Evolutionary conservation across 129 eudicot species (phyloP).

Genomic region (Smallanthus sonchifolius): DNA sequence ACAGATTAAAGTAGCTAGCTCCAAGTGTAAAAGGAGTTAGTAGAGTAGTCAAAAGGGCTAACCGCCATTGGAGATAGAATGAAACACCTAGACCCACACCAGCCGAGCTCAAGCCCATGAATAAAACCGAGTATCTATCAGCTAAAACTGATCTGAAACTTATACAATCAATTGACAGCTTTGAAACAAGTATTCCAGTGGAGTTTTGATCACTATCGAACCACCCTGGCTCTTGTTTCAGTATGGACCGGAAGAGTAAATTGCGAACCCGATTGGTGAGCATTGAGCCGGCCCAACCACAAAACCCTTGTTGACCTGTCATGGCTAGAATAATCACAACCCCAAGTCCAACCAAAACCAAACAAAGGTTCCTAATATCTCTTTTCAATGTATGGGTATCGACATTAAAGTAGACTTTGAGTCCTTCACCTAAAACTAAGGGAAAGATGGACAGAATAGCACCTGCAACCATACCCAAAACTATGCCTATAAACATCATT

Average conservation of each 20-base stretch:
- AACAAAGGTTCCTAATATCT: slow-evolving; percentile 51
- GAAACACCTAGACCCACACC: slow-evolving; percentile 76
- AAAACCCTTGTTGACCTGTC: slow-evolving; percentile 85
- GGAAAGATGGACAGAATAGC: slow-evolving; percentile 77
- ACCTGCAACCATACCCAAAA: slow-evolving; percentile 67
- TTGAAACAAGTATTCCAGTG: slow-evolving; percentile 66
- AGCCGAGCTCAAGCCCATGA: slow-evolving; percentile 81
- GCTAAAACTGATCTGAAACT: slow-evolving; percentile 74
- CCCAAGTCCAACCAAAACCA: slow-evolving; percentile 64
- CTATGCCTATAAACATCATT: slow-evolving; percentile 44
- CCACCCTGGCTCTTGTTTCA: slow-evolving; percentile 90
- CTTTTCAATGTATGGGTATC: slow-evolving; percentile 41
- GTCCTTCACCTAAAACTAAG: slow-evolving; percentile 62
- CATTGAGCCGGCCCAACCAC: slow-evolving; percentile 86
- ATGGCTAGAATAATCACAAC: slow-evolving; percentile 54
- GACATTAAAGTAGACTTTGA: slow-evolving; percentile 44
- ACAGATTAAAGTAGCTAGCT: slow-evolving; percentile 72
- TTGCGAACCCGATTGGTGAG: slow-evolving; percentile 62
- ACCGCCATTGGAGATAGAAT: slow-evolving; percentile 48
- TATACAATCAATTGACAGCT: slow-evolving; percentile 52
- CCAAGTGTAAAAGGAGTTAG: slow-evolving; percentile 81
- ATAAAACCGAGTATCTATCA: slow-evolving; percentile 59
- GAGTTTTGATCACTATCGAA: slow-evolving; percentile 63
- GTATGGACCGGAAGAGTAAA: slow-evolving; percentile 45
- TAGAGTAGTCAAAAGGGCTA: slow-evolving; percentile 53